These are phyloP conservation scores for Amauroascus niger DNA, from an alignment of 2,329 filamentous ascomycete genomes.

Conservation along the genomic window DNA sequence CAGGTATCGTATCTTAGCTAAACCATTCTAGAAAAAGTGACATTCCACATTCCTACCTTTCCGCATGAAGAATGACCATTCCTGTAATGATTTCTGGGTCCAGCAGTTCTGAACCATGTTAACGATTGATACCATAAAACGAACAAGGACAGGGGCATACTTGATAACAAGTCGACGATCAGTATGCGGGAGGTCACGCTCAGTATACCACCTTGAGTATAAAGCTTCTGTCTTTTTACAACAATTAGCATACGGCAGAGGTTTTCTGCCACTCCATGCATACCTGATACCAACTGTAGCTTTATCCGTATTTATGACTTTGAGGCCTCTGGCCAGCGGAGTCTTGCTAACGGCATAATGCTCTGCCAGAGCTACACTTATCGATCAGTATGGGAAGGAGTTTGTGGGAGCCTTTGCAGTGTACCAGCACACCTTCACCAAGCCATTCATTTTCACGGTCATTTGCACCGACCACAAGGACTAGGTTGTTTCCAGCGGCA, in stretches of 20 bases:
- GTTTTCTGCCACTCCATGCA: background rate
- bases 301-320: conserved; percentile 86
- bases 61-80: conserved; percentile 76
- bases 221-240: conserved; percentile 73
- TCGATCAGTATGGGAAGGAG: background rate
- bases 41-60: conserved; percentile 43
- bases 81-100: conserved; percentile 79
- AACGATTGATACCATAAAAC: background rate
- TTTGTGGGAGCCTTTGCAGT: too few species aligned
- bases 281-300: conserved; percentile 67
- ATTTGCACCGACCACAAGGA: conserved; percentile 79
- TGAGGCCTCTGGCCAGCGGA: conserved; percentile 72
- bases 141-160: conserved; percentile 24
- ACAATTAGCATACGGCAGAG: conserved; percentile 19
- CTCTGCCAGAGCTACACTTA: conserved; percentile 62
- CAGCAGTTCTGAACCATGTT: conserved; percentile 45
- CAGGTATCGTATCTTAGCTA: conserved; percentile 10
- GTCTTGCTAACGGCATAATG: conserved; percentile 84
- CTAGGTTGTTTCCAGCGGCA: conserved; percentile 84
- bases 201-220: conserved; percentile 78
- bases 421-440: conserved; percentile 53
- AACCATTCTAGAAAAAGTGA: background rate
- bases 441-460: conserved; percentile 96
- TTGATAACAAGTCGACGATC: conserved; percentile 84
- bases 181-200: conserved; percentile 93